Base-by-base conservation (phyloP, 2,329 filamentous ascomycete genomes). In the Sporothrix protearum region DNA sequence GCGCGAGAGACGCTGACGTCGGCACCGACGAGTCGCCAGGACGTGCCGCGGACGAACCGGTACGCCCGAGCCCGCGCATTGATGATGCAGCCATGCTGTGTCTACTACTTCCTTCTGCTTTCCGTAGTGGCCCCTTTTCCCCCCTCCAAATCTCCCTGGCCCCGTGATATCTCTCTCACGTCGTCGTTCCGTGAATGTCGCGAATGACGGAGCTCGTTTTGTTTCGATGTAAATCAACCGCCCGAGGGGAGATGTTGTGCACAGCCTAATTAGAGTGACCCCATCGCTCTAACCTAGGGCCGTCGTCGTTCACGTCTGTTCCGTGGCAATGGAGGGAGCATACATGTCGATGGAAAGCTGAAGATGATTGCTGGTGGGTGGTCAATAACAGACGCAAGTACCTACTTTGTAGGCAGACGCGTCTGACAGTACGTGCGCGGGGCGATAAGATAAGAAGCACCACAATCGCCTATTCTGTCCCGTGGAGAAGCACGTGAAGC, bases 1-100 rank as follows among this genome's bases (percentile, higher is more conserved):
- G 83, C 12, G 85, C 78, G 71, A 84, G 71, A 19, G 72, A 68
- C 22, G 57, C 55, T 10, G 55, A 33, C 33, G 66, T n/a, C 6
- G 55, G n/a, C 19, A 55, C 22, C 8, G 45, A 14, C 16, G 70
- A 51, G 49, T 22, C 36, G 36, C 33, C 5, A 42, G 51, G 36
- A 5, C 36, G 59, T 3, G 59, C 16, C 3, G 36, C 9, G 2
- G 59, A 45, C 16, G 59, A 3, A 39, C 55, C 28, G 28, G 10
- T 28, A 36, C 36, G 59, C n/a, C 59, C 59, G 9, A 45, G 28
- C 36, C 33, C 36, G n/a, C 59, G 59, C 28, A 63, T 42, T 39
- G 59, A 45, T 16, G 36, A n/a, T 1, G 59, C 9, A n/a, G 55
- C 55, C 55, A 59, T 16, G 3, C 5, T 59, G 14, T 57, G 45